These are phyloP conservation scores for Thymus mandschuricus DNA, from an alignment of 257 asterid genomes.

Conservation along the genomic window DNA sequence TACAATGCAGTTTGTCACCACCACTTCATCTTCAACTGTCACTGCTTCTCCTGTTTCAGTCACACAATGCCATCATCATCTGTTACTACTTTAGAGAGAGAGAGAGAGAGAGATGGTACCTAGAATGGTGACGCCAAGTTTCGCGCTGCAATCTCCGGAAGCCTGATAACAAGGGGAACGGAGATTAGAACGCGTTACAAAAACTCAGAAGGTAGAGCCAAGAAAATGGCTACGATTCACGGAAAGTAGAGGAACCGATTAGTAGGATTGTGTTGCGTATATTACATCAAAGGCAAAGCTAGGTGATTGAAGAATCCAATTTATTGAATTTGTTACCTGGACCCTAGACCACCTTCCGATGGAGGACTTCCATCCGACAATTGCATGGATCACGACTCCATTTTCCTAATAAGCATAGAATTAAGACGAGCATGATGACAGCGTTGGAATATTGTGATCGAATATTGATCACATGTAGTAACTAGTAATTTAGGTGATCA, in stretches of 20 bases:
- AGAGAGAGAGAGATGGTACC: constrained; percentile 41
- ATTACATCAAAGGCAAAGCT: neutral
- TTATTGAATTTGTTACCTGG: constrained; percentile 52
- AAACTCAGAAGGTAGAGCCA: neutral
- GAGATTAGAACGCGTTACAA: neutral
- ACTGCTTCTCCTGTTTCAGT: constrained; percentile 74
- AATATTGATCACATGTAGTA: constrained; percentile 10
- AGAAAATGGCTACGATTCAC: too few species aligned
- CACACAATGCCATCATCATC: neutral
- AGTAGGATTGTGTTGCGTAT: too few species aligned
- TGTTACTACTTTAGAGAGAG: neutral
- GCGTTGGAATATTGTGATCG: neutral
- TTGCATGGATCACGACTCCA: constrained; percentile 71
- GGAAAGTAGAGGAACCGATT: too few species aligned
- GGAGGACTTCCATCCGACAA: constrained; percentile 82
- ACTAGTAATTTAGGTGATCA: constrained; percentile 24
- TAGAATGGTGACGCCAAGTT: constrained; percentile 84
- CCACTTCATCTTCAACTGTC: constrained; percentile 85
- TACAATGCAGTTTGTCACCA: constrained; percentile 73
- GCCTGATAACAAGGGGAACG: constrained; percentile 52
- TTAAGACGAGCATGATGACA: constrained; percentile 5
- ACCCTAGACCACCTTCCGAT: constrained; percentile 90
- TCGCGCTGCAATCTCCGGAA: constrained; percentile 68
- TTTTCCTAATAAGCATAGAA: constrained; percentile 51
- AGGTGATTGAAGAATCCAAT: neutral